phyloP scores from a whole-genome alignment of 768 basidiomycete genomes.

The Tricholoma matsutake region DNA sequence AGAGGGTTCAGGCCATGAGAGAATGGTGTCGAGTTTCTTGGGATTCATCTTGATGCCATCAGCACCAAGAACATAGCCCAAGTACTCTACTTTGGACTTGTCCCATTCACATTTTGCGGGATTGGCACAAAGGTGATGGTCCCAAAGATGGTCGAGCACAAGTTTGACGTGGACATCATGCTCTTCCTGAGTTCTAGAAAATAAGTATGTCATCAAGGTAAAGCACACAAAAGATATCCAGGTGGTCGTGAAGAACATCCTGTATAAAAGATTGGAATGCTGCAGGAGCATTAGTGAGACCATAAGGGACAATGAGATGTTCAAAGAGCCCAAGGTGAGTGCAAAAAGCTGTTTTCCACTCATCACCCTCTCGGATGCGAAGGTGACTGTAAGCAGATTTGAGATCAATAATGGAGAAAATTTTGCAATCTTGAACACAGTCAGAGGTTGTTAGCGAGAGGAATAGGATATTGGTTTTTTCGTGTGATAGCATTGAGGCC shows the following conservation, averaged over 20 bases:
- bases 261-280: constrained; percentile 43
- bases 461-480: constrained; percentile 28
- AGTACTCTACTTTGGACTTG: constrained; percentile 34
- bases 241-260: constrained; percentile 32
- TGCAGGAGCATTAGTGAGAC: constrained; percentile 37
- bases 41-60: constrained; percentile 35
- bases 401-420: constrained; percentile 28
- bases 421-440: constrained; percentile 20
- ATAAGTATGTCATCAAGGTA: constrained; percentile 46
- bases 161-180: constrained; percentile 31
- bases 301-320: constrained; percentile 26
- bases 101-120: constrained; percentile 40
- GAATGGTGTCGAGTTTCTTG: constrained; percentile 34
- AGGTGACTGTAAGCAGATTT: constrained; percentile 35
- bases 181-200: constrained; percentile 30
- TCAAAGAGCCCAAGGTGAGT: constrained; percentile 33
- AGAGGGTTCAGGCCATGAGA: constrained; percentile 33
- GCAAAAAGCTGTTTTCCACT: constrained; percentile 43
- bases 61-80: constrained; percentile 35
- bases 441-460: constrained; percentile 30
- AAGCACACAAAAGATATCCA: constrained; percentile 39
- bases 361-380: constrained; percentile 34
- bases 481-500: constrained; percentile 5
- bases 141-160: constrained; percentile 30
- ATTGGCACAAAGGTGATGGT: constrained; percentile 30